Conservation (phyloP, 2,329 filamentous ascomycete genomes). For the Penicillium sp. region DNA sequence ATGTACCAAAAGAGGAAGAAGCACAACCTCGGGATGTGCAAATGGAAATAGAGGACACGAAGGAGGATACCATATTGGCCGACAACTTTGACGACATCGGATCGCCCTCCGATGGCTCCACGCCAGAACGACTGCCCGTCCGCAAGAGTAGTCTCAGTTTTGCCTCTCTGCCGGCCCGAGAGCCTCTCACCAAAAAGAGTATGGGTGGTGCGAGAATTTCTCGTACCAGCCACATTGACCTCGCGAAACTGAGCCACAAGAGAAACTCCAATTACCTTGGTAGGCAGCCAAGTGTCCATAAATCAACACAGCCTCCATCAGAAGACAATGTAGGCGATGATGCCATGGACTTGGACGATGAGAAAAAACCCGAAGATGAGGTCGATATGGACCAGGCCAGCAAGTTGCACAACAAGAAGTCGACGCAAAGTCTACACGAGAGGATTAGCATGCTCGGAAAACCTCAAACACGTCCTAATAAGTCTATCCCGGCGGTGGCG, state of each 20-base stretch:
- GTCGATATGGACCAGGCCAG: constrained; percentile 58
- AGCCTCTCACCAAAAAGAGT: constrained; percentile 87
- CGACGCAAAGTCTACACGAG: constrained; percentile 91
- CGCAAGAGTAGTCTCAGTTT: constrained; percentile 96
- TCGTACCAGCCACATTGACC: constrained; percentile 77
- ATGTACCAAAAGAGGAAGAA: constrained; percentile 9
- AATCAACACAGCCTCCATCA: constrained; percentile 36
- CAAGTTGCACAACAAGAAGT: constrained; percentile 77
- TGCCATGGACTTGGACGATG: constrained; percentile 57
- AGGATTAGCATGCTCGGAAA: constrained; percentile 79
- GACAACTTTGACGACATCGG: constrained; percentile 51
- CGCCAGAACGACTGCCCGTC: constrained; percentile 66
- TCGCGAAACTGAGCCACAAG: constrained; percentile 46
- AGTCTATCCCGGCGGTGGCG: constrained; percentile 47
- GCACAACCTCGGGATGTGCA: constrained; percentile 21
- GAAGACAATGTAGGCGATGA: constrained; percentile 52
- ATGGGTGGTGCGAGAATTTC: constrained; percentile 71
- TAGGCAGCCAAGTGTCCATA: constrained; percentile 68
- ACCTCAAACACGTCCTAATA: constrained; percentile 52
- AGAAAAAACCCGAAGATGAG: constrained; percentile 53
- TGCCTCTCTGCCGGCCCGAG: constrained; percentile 86
- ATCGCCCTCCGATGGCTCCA: constrained; percentile 53
- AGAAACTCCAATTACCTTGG: constrained; percentile 75
- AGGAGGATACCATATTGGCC: constrained; percentile 40
- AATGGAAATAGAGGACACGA: constrained; percentile 28